Conservation (phyloP, 352 stramenopile genomes). For the Globisporangium nodosum region DNA sequence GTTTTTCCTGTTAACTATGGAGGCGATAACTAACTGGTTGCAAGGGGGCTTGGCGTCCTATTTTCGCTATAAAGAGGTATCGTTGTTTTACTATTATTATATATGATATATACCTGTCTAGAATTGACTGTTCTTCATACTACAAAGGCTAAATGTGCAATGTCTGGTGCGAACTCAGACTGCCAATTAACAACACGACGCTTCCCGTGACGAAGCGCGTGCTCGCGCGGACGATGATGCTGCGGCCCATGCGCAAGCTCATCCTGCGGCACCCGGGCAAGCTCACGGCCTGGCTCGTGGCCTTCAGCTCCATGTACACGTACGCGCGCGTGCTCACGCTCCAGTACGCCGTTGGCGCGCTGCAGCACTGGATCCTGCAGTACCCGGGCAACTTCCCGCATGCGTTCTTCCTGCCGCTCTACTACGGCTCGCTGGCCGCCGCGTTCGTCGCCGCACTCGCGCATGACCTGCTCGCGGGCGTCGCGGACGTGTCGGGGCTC, state of each 20-base stretch:
- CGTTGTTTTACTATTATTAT: too few relatives aligned
- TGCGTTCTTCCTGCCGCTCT: slow-evolving; percentile 48
- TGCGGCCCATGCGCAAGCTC: slow-evolving; percentile 39
- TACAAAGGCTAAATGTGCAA: too few relatives aligned
- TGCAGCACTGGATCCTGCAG: slow-evolving; percentile 44
- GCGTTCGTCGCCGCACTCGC: slow-evolving; percentile 36
- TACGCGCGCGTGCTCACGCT: slow-evolving; percentile 63
- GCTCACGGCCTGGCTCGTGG: slow-evolving; percentile 38
- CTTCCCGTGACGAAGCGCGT: too few relatives aligned
- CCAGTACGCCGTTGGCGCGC: slow-evolving; percentile 38
- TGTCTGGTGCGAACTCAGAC: background rate
- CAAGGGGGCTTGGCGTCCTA: too few relatives aligned
- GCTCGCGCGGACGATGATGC: background rate
- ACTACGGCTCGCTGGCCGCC: slow-evolving; percentile 31
- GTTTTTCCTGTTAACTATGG: background rate
- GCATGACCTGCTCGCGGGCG: slow-evolving; percentile 22
- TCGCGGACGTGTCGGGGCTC: slow-evolving; percentile 20
- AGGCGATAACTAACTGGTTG: background rate
- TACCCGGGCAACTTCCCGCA: slow-evolving; percentile 57
- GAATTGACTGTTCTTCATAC: too few relatives aligned
- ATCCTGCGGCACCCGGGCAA: slow-evolving; percentile 58
- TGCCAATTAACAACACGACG: background rate
- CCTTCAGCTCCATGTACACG: slow-evolving; percentile 54
- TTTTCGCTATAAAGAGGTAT: too few relatives aligned
- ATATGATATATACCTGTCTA: too few relatives aligned